Evolutionary conservation across 164 flowering plant species (phyloP).

Genomic region (Magnolia officinalis): DNA sequence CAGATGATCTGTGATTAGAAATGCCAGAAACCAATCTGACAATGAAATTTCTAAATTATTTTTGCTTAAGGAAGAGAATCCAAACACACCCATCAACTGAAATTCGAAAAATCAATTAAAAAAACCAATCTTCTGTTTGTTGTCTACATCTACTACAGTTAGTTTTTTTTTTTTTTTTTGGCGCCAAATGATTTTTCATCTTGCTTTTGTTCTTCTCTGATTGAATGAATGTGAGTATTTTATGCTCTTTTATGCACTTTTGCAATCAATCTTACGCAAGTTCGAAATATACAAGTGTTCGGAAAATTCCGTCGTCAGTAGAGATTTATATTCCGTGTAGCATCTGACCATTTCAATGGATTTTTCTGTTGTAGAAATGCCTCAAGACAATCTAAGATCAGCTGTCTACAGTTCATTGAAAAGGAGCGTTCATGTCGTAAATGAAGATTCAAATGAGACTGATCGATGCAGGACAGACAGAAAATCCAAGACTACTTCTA

Average conservation of each 20-base stretch:
- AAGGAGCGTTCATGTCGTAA: constrained; percentile 33
- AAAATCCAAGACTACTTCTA: constrained; percentile 36
- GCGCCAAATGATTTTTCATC: constrained; percentile 21
- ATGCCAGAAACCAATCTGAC: not conserved
- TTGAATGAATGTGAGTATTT: constrained; percentile 7
- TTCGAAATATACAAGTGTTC: constrained; percentile 18
- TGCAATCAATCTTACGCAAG: constrained; percentile 4
- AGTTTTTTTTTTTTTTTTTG: constrained; percentile 11
- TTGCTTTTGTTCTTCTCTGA: constrained; percentile 9
- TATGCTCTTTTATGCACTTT: constrained; percentile 2
- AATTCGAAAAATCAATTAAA: constrained; percentile 10
- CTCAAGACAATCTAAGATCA: constrained; percentile 56
- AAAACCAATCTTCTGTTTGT: not conserved
- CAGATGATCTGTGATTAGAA: not conserved
- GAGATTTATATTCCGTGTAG: constrained; percentile 12
- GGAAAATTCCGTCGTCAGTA: not conserved
- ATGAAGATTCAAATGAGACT: constrained; percentile 76
- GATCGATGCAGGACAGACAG: constrained; percentile 49
- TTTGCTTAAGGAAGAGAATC: not conserved
- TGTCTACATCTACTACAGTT: not conserved
- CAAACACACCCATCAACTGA: constrained; percentile 4
- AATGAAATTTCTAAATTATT: not conserved
- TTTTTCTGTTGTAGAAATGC: constrained; percentile 51
- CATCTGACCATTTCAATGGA: constrained; percentile 36
- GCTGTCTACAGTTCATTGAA: constrained; percentile 55